A percentile compares a stretch with the other conserved stretches of the same genome.
Evolutionary conservation across 164 flowering plant genomes (phyloP).

Genomic region (Buxus sempervirens): DNA sequence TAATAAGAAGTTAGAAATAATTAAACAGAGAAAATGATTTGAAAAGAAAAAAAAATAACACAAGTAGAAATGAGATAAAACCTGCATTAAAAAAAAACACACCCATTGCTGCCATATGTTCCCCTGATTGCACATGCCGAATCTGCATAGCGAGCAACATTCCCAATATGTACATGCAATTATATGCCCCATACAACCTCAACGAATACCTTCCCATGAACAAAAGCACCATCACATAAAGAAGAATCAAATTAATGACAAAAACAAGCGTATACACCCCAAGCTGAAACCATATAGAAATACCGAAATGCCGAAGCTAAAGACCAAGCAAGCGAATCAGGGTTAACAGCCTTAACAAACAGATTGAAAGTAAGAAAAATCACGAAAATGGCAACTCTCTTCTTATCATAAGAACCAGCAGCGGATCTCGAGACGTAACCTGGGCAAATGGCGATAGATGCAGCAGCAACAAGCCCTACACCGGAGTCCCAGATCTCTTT

Average conservation of each 20-base stretch:
- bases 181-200: conserved; percentile 90
- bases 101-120: conserved; percentile 99
- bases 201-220: conserved; percentile 91
- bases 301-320: conserved; percentile 89
- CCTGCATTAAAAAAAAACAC: conserved; percentile 97
- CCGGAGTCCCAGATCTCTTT: conserved; percentile 87
- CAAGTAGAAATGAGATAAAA: conserved; percentile 13
- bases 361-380: conserved; percentile 77
- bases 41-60: too few relatives aligned
- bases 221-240: conserved; percentile 89
- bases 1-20: too few relatives aligned
- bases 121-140: too few relatives aligned
- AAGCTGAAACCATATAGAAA: conserved; percentile 97
- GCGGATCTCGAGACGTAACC: conserved; percentile 95
- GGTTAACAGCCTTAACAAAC: conserved; percentile 95
- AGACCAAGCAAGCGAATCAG: conserved; percentile 86
- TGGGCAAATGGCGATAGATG: conserved; percentile 87
- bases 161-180: conserved; percentile 83
- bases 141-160: conserved; percentile 99
- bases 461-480: too few relatives aligned
- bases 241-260: conserved; percentile 82
- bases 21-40: too few relatives aligned
- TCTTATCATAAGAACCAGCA: conserved; percentile 94
- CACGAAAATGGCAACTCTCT: conserved; percentile 94
- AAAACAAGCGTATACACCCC: conserved; percentile 99